Conservation (phyloP, 495 filamentous ascomycete genomes). For the Neurospora africana region DNA sequence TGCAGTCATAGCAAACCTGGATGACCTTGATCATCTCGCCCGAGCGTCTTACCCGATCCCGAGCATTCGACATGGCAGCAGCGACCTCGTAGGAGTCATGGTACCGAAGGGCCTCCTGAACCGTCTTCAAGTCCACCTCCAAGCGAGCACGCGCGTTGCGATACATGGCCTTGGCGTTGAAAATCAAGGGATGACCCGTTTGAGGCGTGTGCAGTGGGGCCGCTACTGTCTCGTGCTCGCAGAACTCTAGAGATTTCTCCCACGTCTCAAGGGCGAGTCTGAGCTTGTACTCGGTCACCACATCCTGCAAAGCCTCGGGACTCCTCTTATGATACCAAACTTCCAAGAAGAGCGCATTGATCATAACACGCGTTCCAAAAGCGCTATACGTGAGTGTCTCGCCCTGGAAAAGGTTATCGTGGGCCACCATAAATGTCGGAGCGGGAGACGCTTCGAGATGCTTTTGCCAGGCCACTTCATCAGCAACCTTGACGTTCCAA, state of each 20-base stretch:
- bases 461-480: constrained; percentile 78
- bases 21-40: constrained; percentile 98
- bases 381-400: constrained; percentile 89
- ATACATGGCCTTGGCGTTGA: constrained; percentile 97
- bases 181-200: constrained; percentile 95
- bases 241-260: constrained; percentile 90
- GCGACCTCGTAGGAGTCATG: constrained; percentile 96
- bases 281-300: constrained; percentile 97
- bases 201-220: constrained; percentile 90
- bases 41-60: constrained; percentile 86
- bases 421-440: constrained; percentile 83
- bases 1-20: constrained; percentile 94
- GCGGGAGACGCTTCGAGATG: constrained; percentile 56
- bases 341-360: constrained; percentile 96
- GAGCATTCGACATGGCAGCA: constrained; percentile 86
- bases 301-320: constrained; percentile 89
- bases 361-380: constrained; percentile 95
- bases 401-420: constrained; percentile 89
- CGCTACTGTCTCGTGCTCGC: constrained; percentile 82
- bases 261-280: constrained; percentile 92
- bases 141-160: constrained; percentile 87
- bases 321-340: constrained; percentile 98
- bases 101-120: constrained; percentile 94
- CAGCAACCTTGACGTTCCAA: constrained; percentile 76
- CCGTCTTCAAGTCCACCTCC: constrained; percentile 86